phyloP scores from a whole-genome alignment of 2,329 filamentous ascomycete species.

The Emergomyces pasteurianus region DNA sequence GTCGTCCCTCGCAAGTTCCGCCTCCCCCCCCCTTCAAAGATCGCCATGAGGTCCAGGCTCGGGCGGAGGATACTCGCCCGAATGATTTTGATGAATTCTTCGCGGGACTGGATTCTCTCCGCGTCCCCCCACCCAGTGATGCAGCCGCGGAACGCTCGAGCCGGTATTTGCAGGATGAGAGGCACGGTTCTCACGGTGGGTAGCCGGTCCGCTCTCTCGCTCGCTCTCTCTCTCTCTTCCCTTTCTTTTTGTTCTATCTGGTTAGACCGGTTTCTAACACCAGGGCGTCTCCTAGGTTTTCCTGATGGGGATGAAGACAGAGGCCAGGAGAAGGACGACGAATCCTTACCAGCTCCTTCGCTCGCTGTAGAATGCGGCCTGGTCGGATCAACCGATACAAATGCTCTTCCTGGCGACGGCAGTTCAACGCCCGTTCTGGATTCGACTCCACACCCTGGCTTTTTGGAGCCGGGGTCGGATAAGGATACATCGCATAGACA shows the following conservation, averaged over 20 bases:
- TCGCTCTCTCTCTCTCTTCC: background rate
- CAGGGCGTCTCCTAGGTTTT: background rate
- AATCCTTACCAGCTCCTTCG: background rate
- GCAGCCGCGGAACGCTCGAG: background rate
- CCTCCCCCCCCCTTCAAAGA: too few species aligned
- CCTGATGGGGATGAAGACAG: too few species aligned
- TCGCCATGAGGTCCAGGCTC: too few species aligned
- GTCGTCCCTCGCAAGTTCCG: too few species aligned
- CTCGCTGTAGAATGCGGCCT: background rate
- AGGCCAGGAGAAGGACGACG: background rate
- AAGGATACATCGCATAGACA: background rate
- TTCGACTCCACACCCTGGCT: background rate
- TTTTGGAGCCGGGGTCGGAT: background rate
- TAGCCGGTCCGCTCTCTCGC: background rate
- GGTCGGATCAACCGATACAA: background rate
- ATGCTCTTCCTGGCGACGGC: background rate
- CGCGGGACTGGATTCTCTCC: background rate
- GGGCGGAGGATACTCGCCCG: too few species aligned
- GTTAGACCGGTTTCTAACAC: background rate
- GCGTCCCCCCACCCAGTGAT: background rate
- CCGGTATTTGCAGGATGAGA: background rate
- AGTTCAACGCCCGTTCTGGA: background rate
- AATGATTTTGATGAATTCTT: too few species aligned
- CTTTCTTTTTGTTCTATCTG: background rate
- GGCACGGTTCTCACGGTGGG: background rate